These are phyloP conservation scores for Trichomonascaceae sp. DNA, from an alignment of 1,139 yeast genomes.

Conservation along the genomic window DNA sequence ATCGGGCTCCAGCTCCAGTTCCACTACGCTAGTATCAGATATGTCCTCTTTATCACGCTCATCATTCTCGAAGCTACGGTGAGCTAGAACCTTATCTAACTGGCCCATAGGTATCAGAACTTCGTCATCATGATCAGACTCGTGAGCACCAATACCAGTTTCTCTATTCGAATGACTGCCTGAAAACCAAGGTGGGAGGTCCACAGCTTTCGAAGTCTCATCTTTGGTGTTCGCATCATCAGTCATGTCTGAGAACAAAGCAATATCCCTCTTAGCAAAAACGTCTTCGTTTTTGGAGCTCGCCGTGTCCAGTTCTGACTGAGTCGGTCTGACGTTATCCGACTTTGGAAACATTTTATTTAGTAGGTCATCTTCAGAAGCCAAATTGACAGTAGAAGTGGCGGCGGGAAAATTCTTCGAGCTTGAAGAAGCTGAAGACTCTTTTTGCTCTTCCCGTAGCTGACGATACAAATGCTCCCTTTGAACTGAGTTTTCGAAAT, in stretches of 20 bases:
- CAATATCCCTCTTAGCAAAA: slow-evolving; percentile 5
- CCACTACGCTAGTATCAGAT: not conserved
- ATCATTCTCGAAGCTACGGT: not conserved
- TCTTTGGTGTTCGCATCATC: slow-evolving; percentile 15
- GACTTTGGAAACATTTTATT: slow-evolving; percentile 3
- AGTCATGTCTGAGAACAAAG: slow-evolving; percentile 18
- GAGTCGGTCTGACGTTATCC: not conserved
- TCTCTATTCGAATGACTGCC: not conserved
- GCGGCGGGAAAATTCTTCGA: not conserved
- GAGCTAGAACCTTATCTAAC: not conserved
- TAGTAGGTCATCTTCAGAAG: slow-evolving; percentile 5
- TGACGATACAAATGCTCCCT: slow-evolving; percentile 24
- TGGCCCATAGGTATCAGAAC: slow-evolving; percentile 3
- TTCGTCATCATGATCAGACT: slow-evolving; percentile 7
- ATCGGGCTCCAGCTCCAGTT: not conserved
- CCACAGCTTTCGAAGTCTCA: slow-evolving; percentile 3
- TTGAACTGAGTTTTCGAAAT: slow-evolving; percentile 24
- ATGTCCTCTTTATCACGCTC: not conserved
- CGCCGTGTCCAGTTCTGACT: not conserved
- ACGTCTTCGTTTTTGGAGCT: not conserved
- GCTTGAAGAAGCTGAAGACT: not conserved
- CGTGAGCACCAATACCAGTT: not conserved
- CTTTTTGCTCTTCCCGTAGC: slow-evolving; percentile 9
- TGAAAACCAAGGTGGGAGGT: slow-evolving; percentile 16
- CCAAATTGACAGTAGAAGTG: not conserved